Evolutionary conservation across 257 asterid species (phyloP), one percentile per base, ranked within the genome.

Genomic region (Jacaranda mimosifolia): DNA sequence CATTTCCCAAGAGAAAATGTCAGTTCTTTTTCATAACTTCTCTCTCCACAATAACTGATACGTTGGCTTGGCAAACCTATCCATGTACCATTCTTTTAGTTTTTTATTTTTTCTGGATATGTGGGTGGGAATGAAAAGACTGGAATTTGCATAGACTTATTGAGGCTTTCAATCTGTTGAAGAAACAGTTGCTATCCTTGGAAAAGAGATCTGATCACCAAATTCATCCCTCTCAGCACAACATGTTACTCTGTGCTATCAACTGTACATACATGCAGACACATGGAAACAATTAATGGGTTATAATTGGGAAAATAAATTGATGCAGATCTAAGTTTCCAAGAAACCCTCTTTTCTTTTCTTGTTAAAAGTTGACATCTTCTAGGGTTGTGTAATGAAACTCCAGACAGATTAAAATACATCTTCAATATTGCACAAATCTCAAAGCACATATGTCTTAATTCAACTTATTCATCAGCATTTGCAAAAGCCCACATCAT

Each of bases 1-100:
- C 87, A 79, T 76, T 79, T 83, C 84, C 87, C 82, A 64, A 83
- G 57, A 70, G 8, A 53, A 69, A 39, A 56, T 72, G 82, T 79
- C 77, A 75, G 81, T 57, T 63, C n/a, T 66, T 36, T 7, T 46
- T 63, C 17, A n/a, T 43, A 43, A 10, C 21, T 51, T 64, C 77
- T 83, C 75, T 83, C 73, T 73, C 79, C 76, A 74, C 80, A 82
- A 42, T 82, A 68, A 82, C 63, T 66, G 35, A 71, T 10, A 71
- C 64, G 48, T 65, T 76, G 55, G 76, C 60, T 71, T 26, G 32
- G 32, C 32, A 26, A 26, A 45, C 80, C 78, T 19, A 39, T 26
- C 60, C 42, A 49, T 73, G 17, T 42, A 40, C 62, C 18, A 56
- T 42, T 9, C n/a, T 63, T 26, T 36, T 38, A 40, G 3, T 52